These are phyloP conservation scores for Marasmius sp. DNA, from an alignment of 1,284 basidiomycete species.

Conservation along the genomic window DNA sequence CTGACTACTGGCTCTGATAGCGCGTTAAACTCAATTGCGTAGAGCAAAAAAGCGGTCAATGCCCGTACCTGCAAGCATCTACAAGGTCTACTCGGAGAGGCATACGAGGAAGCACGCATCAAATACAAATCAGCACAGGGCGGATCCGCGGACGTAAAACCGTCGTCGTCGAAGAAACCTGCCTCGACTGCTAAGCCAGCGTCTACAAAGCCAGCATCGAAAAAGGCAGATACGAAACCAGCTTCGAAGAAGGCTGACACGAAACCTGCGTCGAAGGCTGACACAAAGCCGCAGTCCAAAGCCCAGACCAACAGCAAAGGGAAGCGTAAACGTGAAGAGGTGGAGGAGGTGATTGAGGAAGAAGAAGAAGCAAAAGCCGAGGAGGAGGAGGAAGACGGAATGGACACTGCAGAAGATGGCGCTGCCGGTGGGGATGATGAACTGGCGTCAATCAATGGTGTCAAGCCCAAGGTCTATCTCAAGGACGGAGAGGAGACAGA, in stretches of 20 bases:
- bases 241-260: constrained; percentile 10
- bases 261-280: no score
- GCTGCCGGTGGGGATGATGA: constrained; percentile 26
- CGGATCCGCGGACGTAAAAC: constrained; percentile 13
- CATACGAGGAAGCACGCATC: constrained; percentile 35
- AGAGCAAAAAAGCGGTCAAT: constrained; percentile 31
- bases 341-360: constrained; percentile 16
- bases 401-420: neutral
- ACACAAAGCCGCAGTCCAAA: constrained; percentile 4
- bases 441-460: constrained; percentile 43
- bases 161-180: constrained; percentile 14
- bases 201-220: constrained; percentile 8
- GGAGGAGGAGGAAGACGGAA: neutral
- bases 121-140: constrained; percentile 13
- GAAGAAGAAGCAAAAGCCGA: constrained; percentile 11
- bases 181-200: constrained; percentile 15
- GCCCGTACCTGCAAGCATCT: constrained; percentile 44
- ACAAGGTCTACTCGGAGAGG: constrained; percentile 37
- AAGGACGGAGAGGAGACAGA: constrained; percentile 44
- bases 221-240: constrained; percentile 8
- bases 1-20: neutral
- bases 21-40: neutral
- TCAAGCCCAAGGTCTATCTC: constrained; percentile 41
- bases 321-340: neutral
- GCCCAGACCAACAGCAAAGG: neutral